phyloP scores from a whole-genome alignment of 768 basidiomycete species.

The Neoboletus brunneissimus region DNA sequence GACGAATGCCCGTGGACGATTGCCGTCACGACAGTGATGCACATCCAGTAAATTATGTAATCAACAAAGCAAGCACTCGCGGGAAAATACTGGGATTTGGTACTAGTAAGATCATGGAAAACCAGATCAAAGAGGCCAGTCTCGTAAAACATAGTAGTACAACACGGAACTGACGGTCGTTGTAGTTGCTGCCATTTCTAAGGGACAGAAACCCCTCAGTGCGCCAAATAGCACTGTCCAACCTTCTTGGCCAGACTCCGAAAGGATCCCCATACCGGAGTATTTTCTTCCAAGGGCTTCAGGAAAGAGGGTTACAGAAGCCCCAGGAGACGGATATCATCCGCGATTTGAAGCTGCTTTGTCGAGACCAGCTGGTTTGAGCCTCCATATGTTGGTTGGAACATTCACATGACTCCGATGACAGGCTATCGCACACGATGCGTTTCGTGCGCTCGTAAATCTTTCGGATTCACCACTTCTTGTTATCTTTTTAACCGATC shows the following conservation, averaged over 20 bases:
- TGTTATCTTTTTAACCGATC: conserved; percentile 62
- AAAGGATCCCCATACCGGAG: conserved; percentile 65
- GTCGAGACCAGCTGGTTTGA: conserved; percentile 76
- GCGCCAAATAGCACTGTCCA: conserved; percentile 79
- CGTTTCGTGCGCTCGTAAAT: conserved; percentile 91
- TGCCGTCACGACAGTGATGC: neutral
- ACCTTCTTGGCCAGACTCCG: conserved; percentile 78
- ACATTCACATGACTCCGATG: conserved; percentile 15
- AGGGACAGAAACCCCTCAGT: conserved; percentile 86
- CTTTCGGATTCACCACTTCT: conserved; percentile 81
- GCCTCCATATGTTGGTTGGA: conserved; percentile 31
- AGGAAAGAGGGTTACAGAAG: conserved; percentile 55
- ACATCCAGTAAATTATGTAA: conserved; percentile 22
- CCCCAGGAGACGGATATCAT: conserved; percentile 65
- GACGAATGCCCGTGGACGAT: conserved; percentile 2
- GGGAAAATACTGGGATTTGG: conserved; percentile 13
- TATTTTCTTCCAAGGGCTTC: conserved; percentile 69
- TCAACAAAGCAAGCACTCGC: conserved; percentile 10
- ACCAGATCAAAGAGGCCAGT: conserved; percentile 41
- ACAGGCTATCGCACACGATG: conserved; percentile 90
- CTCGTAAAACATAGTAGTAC: neutral
- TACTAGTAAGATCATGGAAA: conserved; percentile 34
- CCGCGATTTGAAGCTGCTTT: conserved; percentile 80
- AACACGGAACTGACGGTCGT: conserved; percentile 8
- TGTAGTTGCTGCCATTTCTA: conserved; percentile 80